These are phyloP conservation scores for Nemania serpens DNA, from an alignment of 2,329 filamentous ascomycete species.

Conservation along the genomic window DNA sequence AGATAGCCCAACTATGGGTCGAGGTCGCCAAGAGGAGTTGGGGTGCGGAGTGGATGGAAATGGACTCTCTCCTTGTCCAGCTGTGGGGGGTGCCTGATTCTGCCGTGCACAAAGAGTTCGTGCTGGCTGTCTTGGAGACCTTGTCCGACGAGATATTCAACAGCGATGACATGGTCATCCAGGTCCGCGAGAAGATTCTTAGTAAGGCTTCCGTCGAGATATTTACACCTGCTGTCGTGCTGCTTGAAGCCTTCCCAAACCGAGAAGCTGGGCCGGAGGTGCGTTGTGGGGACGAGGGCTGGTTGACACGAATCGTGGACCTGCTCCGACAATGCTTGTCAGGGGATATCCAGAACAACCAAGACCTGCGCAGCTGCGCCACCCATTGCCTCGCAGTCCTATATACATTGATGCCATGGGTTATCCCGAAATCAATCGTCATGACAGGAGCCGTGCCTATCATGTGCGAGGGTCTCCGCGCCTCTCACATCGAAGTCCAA, in stretches of 20 bases:
- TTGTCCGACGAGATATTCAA: slow-evolving; percentile 94
- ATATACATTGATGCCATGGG: slow-evolving; percentile 82
- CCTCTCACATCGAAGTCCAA: slow-evolving; percentile 72
- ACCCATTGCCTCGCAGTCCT: slow-evolving; percentile 78
- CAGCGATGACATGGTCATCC: slow-evolving; percentile 84
- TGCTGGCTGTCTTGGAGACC: slow-evolving; percentile 85
- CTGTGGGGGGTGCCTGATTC: slow-evolving; percentile 77
- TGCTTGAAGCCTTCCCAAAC: slow-evolving; percentile 76
- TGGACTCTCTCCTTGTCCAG: slow-evolving; percentile 82
- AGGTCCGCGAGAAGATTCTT: slow-evolving; percentile 79
- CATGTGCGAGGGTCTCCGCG: slow-evolving; percentile 73
- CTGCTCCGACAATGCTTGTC: slow-evolving; percentile 76
- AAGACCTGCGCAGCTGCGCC: slow-evolving; percentile 71
- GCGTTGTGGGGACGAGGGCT: slow-evolving; percentile 81
- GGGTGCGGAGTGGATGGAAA: slow-evolving; percentile 91
- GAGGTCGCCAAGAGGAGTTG: slow-evolving; percentile 92
- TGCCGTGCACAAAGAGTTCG: slow-evolving; percentile 76
- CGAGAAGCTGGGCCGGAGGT: slow-evolving; percentile 71
- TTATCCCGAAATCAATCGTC: slow-evolving; percentile 79
- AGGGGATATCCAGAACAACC: slow-evolving; percentile 66
- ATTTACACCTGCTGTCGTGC: slow-evolving; percentile 78
- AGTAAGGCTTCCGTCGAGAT: slow-evolving; percentile 93
- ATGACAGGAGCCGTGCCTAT: slow-evolving; percentile 71
- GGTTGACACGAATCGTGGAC: slow-evolving; percentile 77
- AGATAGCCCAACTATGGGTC: slow-evolving; percentile 92